These are phyloP conservation scores for Drechslerella dactyloides DNA, from an alignment of 2,329 filamentous ascomycete species.

Conservation along the genomic window DNA sequence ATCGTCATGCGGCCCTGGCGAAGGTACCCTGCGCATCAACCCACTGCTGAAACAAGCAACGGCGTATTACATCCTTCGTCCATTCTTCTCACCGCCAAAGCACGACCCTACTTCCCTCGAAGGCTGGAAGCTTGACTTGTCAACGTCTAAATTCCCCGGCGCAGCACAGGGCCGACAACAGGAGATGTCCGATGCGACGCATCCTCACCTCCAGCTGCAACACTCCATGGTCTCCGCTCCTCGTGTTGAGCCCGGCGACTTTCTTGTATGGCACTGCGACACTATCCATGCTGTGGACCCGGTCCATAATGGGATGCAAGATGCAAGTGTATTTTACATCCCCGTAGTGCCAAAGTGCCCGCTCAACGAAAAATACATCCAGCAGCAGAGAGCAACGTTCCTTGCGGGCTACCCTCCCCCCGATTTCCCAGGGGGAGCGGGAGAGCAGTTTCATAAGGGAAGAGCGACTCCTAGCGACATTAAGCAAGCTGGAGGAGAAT, in stretches of 20 bases:
- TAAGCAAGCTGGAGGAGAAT: slow-evolving; percentile 21
- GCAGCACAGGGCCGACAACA: slow-evolving; percentile 72
- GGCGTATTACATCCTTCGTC: slow-evolving; percentile 79
- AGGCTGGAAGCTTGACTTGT: slow-evolving; percentile 60
- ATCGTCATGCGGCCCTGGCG: slow-evolving; percentile 72
- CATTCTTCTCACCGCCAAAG: slow-evolving; percentile 72
- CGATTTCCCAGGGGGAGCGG: slow-evolving; percentile 74
- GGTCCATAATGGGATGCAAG: slow-evolving; percentile 71
- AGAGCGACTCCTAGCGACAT: slow-evolving; percentile 52
- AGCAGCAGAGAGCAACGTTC: slow-evolving; percentile 74
- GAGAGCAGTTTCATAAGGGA: slow-evolving; percentile 65
- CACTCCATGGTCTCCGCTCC: slow-evolving; percentile 76
- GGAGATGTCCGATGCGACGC: slow-evolving; percentile 69
- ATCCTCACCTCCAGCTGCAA: slow-evolving; percentile 73
- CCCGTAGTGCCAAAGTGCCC: slow-evolving; percentile 82
- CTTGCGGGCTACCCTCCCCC: slow-evolving; percentile 70
- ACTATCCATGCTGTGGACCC: slow-evolving; percentile 85
- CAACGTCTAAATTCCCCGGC: slow-evolving; percentile 69
- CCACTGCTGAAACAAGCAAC: slow-evolving; percentile 77
- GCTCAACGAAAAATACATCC: slow-evolving; percentile 73
- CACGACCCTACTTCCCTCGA: slow-evolving; percentile 59
- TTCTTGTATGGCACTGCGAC: slow-evolving; percentile 81
- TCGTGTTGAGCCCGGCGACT: slow-evolving; percentile 73
- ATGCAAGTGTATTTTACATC: slow-evolving; percentile 88
- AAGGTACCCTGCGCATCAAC: slow-evolving; percentile 83